phyloP scores from a whole-genome alignment of 495 filamentous ascomycete genomes.

The Annulohypoxylon moriforme region DNA sequence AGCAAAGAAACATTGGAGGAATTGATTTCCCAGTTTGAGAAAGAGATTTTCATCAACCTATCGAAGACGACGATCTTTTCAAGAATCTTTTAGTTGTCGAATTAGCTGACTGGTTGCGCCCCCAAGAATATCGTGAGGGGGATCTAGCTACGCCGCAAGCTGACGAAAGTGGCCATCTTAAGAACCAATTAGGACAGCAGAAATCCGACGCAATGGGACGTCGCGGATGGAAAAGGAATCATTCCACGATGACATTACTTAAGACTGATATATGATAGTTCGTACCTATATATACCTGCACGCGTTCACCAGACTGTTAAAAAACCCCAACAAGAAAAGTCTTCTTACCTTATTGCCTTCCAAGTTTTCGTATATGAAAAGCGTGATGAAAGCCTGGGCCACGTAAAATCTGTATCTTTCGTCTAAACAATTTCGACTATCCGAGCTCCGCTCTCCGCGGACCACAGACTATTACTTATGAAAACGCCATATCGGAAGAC shows the following conservation, averaged over 20 bases:
- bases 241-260: neutral
- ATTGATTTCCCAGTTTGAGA: conserved; percentile 4
- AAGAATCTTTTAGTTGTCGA: neutral
- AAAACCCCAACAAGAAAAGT: neutral
- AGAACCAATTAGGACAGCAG: neutral
- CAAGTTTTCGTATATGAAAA: neutral
- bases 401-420: neutral
- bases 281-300: neutral
- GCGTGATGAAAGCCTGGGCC: neutral
- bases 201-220: conserved; percentile 16
- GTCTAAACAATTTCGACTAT: neutral
- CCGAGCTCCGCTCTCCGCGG: neutral
- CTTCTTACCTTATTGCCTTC: no score
- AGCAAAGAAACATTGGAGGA: neutral
- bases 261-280: neutral
- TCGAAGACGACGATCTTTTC: conserved; percentile 13
- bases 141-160: conserved; percentile 15
- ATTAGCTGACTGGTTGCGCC: neutral
- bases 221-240: conserved; percentile 9
- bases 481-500: neutral
- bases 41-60: conserved; percentile 18
- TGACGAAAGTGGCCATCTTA: conserved; percentile 27
- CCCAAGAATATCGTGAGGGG: conserved; percentile 2
- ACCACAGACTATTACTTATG: neutral
- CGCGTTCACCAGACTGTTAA: neutral